Evolutionary conservation across 106 monocot genomes (phyloP).

Genomic region (Dendrobium catenatum): DNA sequence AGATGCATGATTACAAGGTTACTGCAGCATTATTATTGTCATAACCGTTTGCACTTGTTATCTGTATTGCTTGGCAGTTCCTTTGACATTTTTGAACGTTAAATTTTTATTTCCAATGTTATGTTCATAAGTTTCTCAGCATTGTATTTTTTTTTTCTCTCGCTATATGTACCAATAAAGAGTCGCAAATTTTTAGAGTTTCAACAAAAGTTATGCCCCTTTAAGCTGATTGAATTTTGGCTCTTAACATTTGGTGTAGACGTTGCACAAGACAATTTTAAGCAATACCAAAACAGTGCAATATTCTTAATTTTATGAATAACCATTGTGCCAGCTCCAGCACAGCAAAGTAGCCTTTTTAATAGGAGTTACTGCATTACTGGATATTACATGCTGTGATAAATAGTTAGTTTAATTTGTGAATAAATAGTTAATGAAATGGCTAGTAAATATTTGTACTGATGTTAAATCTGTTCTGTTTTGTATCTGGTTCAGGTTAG

Average conservation of each 20-base stretch:
- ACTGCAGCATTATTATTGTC: background rate
- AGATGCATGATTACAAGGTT: background rate
- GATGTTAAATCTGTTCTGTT: background rate
- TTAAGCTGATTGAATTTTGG: background rate
- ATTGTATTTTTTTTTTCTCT: no score
- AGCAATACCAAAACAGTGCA: background rate
- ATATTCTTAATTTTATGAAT: background rate
- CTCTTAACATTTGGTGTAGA: background rate
- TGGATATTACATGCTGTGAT: background rate
- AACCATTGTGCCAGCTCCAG: background rate
- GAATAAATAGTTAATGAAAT: background rate
- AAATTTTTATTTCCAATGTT: background rate
- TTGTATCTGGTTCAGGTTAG: conserved; percentile 11
- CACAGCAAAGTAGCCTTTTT: background rate
- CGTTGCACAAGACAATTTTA: background rate
- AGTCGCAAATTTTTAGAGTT: no score
- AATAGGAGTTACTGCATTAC: background rate
- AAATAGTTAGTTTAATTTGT: background rate
- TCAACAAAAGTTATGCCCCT: no score
- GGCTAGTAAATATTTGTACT: background rate
- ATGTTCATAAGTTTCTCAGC: background rate
- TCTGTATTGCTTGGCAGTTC: background rate
- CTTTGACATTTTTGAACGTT: background rate
- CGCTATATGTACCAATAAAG: no score
- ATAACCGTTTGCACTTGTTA: background rate